Evolutionary conservation across 768 basidiomycete species (phyloP).

Genomic region (Lepiota venenata): DNA sequence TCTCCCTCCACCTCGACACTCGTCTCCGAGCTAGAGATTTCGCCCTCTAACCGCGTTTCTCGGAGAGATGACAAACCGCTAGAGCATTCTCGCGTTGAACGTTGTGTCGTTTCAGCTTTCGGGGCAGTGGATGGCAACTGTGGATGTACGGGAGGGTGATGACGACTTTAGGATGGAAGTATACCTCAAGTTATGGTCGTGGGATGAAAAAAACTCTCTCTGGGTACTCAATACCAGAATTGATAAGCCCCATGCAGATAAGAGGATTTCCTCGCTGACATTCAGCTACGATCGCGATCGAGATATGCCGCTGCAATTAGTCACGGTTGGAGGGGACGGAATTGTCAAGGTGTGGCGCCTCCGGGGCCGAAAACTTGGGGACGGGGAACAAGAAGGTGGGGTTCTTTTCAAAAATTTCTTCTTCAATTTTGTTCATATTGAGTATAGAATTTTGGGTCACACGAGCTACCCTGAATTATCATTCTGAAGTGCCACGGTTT

Average conservation of each 20-base stretch:
- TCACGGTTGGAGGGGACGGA: constrained; percentile 75
- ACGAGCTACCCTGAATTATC: constrained; percentile 69
- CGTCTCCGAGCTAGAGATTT: constrained; percentile 85
- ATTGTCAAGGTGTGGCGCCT: constrained; percentile 80
- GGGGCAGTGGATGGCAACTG: constrained; percentile 91
- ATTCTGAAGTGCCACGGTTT: constrained; percentile 60
- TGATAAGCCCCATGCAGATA: constrained; percentile 78
- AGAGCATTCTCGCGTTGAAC: constrained; percentile 74
- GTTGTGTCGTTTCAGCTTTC: constrained; percentile 57
- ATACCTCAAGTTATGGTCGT: constrained; percentile 89
- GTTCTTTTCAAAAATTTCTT: constrained; percentile 23
- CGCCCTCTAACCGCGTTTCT: constrained; percentile 90
- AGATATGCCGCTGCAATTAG: constrained; percentile 41
- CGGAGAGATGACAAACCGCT: constrained; percentile 73
- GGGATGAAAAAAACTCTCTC: constrained; percentile 59
- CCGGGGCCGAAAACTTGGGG: constrained; percentile 30
- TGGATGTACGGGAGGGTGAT: constrained; percentile 72
- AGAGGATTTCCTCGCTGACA: constrained; percentile 55
- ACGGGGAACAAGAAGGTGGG: constrained; percentile 35
- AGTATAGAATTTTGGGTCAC: constrained; percentile 72
- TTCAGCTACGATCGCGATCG: constrained; percentile 56
- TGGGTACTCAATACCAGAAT: constrained; percentile 87
- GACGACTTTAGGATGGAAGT: constrained; percentile 63
- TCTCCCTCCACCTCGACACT: constrained; percentile 69
- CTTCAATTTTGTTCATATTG: constrained; percentile 5